Base-by-base conservation (phyloP, 306 rosid species). In the Vigna mungo region DNA sequence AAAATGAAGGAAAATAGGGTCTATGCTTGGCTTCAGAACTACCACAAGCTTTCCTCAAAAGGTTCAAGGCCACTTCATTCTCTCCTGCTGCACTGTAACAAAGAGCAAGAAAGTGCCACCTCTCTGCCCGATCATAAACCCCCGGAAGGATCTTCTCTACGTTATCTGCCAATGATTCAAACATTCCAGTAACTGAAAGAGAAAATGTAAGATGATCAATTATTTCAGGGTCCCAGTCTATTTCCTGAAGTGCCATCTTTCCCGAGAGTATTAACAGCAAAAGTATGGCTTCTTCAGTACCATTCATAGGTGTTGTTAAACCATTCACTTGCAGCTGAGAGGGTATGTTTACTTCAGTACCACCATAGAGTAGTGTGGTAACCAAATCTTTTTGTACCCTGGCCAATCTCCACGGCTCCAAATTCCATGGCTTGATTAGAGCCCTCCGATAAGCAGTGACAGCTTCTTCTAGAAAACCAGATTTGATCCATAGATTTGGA, bases 81-180 rank as follows among this genome's bases (percentile, higher is more conserved):
- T 86, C 78, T 67, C 96, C 97, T 25, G 89, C 91, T 2, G 97
- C 97, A 78, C 86, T 86, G 75, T 88, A 90, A 83, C 97, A 95
- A 63, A 95, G 97, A 75, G 99, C 96, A 56, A 95, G 99, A 78
- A 87, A 81, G 87, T 90, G 90, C 96, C 97, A 92, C 77, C 88
- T 87, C 80, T 92, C 92, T 6, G 89, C 86, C 80, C 99, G 88
- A 67, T 71, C 64, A 49, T 82, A 87, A 34, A 86, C 79, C 51
- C 96, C 97, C 0, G 97, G 97, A 83, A 87, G 88, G 71, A 87
- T 78, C 92, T 91, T 93, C 86, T 92, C 97, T 48, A 88, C 80
- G 55, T 82, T 89, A 62, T 82, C 87, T 11, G 99, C 99, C 76
- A 95, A 79, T 44, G 86, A 72, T 76, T 91, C 91, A 72, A 88